Evolutionary conservation across 1,139 yeast species (phyloP), one percentile per base, ranked within the genome.

Genomic region (Candida sp.): DNA sequence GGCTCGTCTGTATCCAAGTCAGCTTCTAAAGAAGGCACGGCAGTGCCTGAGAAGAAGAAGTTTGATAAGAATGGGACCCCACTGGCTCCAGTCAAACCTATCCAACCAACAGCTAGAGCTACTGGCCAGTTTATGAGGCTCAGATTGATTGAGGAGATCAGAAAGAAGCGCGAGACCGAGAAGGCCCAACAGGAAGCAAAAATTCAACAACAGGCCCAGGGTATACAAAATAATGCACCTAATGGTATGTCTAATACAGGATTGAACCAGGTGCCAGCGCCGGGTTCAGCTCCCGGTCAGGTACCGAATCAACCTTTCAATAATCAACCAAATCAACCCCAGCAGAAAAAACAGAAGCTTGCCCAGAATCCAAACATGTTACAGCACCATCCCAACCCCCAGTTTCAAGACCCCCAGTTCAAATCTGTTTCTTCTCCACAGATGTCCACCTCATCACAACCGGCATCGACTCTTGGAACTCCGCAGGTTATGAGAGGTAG

Each of bases 71-170:
- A 58, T 9, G 46, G 52, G 9, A 50, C 57, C 15, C 53, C 55
- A 1, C 52, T 60, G 6, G 47, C 60, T 19, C 19, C 34, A 32
- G 39, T 37, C 3, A 37, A 27, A 37, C 36, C 49, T 4, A 42
- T 41, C 1, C 48, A 43, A 40, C 49, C 58, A 21, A 53, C 63
- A 7, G 51, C 63, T n/a, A 49, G 61, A 30, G 55, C 64, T 21
- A 61, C 73, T 4, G 75, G 74, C 30, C 78, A 73, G 52, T 74
- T 74, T 48, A 72, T 73, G 78, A 64, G 79, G 45, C 60, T 74
- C 36, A 54, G 79, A 27, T 69, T 73, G 46, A 72, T 74, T 45
- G 79, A 74, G 48, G 78, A 73, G 48, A 73, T 73, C 22, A 56
- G 79, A 27, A 73, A 73, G 47, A 57, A 73, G 48, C 68, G 70